A percentile compares a stretch with the other conserved stretches of the same genome.
Conservation (phyloP, 305 asterid genomes). For the Andrographis paniculata region DNA sequence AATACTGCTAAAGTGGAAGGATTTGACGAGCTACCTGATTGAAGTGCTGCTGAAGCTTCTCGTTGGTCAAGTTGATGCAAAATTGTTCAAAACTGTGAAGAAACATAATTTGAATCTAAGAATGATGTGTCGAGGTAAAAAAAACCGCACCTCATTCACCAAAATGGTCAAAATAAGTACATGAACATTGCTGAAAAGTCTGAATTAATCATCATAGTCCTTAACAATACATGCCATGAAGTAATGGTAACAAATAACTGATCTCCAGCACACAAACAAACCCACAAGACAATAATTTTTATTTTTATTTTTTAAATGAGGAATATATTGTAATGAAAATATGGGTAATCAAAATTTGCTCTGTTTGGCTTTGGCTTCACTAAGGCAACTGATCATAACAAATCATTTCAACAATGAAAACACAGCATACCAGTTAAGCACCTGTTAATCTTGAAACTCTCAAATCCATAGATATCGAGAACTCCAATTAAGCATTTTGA, state of each 20-base stretch:
- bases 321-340: too few species aligned
- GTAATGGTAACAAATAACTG: too few species aligned
- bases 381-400: constrained; percentile 18
- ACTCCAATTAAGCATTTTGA: constrained; percentile 87
- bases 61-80: constrained; percentile 58
- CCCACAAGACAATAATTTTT: too few species aligned
- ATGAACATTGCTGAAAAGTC: too few species aligned
- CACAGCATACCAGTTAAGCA: constrained; percentile 81
- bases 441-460: constrained; percentile 99
- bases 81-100: constrained; percentile 50
- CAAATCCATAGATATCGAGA: constrained; percentile 96
- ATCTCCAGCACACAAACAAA: too few species aligned
- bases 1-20: constrained; percentile 7
- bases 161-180: constrained; percentile 13
- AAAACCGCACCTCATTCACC: constrained; percentile 17
- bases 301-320: too few species aligned
- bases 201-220: too few species aligned
- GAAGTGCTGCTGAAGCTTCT: constrained; percentile 70
- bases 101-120: constrained; percentile 10
- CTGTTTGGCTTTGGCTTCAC: constrained; percentile 19
- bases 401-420: constrained; percentile 1
- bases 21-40: constrained; percentile 59
- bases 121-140: neutral
- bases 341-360: constrained; percentile 14
- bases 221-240: too few species aligned